Percentiles rank a stretch among this genome's conserved stretches.
Conservation (phyloP, 2,329 filamentous ascomycete species). For the Xylariales sp. region DNA sequence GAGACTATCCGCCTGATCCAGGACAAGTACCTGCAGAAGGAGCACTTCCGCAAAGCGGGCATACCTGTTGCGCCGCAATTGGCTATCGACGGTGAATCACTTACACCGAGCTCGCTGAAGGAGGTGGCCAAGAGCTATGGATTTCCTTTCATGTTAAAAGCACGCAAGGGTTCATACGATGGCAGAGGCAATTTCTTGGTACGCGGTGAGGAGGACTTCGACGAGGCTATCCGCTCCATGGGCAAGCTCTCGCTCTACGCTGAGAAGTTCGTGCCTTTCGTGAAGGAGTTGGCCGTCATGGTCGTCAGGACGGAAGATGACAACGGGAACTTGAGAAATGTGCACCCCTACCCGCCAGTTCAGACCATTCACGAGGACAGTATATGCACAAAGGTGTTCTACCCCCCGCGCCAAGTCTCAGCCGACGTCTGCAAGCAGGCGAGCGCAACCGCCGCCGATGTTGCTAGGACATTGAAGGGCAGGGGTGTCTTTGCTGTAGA, state of each 20-base stretch:
- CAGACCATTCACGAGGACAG: constrained; percentile 95
- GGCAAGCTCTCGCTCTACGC: constrained; percentile 74
- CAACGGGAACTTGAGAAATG: constrained; percentile 39
- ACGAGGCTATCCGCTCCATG: constrained; percentile 65
- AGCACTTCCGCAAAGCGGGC: constrained; percentile 63
- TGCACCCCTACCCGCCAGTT: constrained; percentile 78
- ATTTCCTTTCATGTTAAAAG: constrained; percentile 90
- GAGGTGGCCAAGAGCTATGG: constrained; percentile 62
- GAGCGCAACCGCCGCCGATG: constrained; percentile 71
- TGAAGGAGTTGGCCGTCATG: constrained; percentile 87
- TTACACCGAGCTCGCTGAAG: constrained; percentile 49
- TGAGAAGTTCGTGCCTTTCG: constrained; percentile 82
- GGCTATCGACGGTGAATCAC: constrained; percentile 52
- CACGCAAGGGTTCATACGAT: constrained; percentile 85
- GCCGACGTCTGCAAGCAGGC: constrained; percentile 58
- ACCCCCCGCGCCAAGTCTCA: constrained; percentile 71
- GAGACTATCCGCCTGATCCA: constrained; percentile 84
- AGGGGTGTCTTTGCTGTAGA: constrained; percentile 95
- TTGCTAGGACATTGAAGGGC: constrained; percentile 76
- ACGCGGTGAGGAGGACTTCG: constrained; percentile 38
- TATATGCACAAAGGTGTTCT: constrained; percentile 90
- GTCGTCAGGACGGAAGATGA: constrained; percentile 82
- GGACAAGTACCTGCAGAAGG: constrained; percentile 89
- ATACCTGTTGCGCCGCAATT: constrained; percentile 72
- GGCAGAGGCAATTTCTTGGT: constrained; percentile 67